Conservation (phyloP, 2,329 filamentous ascomycete genomes). For the Neurospora sp. region DNA sequence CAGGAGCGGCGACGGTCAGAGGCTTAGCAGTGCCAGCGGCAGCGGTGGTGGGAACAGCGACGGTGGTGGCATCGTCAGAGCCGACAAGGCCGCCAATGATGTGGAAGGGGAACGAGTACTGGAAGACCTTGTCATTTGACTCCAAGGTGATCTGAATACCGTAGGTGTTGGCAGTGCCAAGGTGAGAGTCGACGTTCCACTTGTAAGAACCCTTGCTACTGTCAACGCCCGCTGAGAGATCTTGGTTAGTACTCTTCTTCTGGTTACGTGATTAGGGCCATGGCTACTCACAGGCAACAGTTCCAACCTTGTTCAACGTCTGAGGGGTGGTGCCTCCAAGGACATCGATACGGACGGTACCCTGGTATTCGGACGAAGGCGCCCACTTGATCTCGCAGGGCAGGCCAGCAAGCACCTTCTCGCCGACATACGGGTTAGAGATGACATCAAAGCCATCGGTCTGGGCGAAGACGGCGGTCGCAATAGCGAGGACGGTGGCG, state of each 20-base stretch:
- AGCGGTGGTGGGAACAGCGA: conserved; percentile 18
- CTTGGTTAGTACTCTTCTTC: conserved; percentile 7
- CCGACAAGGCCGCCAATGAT: conserved; percentile 29
- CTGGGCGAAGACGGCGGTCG: conserved; percentile 38
- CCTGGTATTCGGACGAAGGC: conserved; percentile 26
- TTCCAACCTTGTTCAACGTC: conserved; percentile 30
- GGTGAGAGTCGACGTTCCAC: conserved; percentile 39
- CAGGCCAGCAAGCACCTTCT: conserved; percentile 37
- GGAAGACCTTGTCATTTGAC: conserved; percentile 38
- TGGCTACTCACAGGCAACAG: conserved; percentile 40
- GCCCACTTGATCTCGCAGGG: conserved; percentile 43
- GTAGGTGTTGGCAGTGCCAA: conserved; percentile 40
- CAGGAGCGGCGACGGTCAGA: conserved; percentile 12
- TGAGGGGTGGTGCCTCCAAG: conserved; percentile 38
- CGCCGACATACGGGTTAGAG: conserved; percentile 32
- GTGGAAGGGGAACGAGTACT: conserved; percentile 54
- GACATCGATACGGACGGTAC: conserved; percentile 41
- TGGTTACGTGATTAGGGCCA: not conserved
- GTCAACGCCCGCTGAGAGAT: conserved; percentile 33
- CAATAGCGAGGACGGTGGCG: conserved; percentile 38
- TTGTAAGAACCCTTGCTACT: conserved; percentile 34
- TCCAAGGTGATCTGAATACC: conserved; percentile 46
- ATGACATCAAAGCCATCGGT: conserved; percentile 47
- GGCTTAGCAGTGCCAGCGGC: conserved; percentile 13
- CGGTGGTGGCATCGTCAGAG: conserved; percentile 11